Conservation (phyloP, 1,139 yeast genomes). For the Kodamaea alishanica region DNA sequence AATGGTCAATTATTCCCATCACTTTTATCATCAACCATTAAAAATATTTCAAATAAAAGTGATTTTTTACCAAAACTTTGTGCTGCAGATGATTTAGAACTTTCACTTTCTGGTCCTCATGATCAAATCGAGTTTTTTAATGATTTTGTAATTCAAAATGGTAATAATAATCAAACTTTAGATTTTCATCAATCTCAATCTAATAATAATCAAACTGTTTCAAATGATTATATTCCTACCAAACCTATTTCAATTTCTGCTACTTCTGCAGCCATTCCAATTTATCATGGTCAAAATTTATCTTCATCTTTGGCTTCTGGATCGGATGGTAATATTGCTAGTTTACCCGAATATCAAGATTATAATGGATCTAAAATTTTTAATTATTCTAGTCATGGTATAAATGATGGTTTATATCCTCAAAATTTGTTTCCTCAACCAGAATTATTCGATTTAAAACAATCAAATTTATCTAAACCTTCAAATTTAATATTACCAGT, state of each 20-base stretch:
- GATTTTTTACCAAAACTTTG: slow-evolving; percentile 13
- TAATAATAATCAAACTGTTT: not conserved
- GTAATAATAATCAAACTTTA: not conserved
- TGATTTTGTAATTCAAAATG: not conserved
- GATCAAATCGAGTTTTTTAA: slow-evolving; percentile 18
- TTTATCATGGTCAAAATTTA: not conserved
- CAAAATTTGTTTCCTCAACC: too few relatives aligned
- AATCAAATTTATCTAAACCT: too few relatives aligned
- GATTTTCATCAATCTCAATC: not conserved
- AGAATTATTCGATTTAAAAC: too few relatives aligned
- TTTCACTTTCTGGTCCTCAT: slow-evolving; percentile 13
- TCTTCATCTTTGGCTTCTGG: not conserved
- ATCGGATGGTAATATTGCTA: not conserved
- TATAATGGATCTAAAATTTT: too few relatives aligned
- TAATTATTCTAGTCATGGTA: too few relatives aligned
- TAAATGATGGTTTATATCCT: too few relatives aligned
- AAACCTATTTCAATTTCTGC: slow-evolving; percentile 4
- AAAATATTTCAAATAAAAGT: slow-evolving; percentile 10
- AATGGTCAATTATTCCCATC: slow-evolving; percentile 10
- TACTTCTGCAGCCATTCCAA: slow-evolving; percentile 8
- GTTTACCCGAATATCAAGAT: too few relatives aligned
- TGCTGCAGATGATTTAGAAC: slow-evolving; percentile 17
- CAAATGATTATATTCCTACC: not conserved
- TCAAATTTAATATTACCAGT: too few relatives aligned
- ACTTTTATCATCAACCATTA: slow-evolving; percentile 6